Evolutionary conservation across 2,329 filamentous ascomycete genomes (phyloP), one percentile per base, ranked within the genome.

Genomic region (Trichoderma lentiforme): DNA sequence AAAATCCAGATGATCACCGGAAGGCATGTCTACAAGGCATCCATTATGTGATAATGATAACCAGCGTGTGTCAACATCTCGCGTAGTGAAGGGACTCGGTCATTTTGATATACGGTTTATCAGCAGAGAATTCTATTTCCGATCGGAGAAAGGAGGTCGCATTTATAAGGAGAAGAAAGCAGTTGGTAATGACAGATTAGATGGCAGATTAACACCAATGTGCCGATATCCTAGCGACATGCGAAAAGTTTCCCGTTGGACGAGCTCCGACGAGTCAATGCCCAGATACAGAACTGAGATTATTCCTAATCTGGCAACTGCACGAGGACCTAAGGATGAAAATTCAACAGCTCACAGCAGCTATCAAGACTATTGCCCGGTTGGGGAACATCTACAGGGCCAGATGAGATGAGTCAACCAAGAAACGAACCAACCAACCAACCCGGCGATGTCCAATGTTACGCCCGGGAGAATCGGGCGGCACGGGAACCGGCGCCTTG

Each of bases 121-220:
- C 57, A 70, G 57, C 66, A 51, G 30, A 26, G 6, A 15, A 18
- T 36, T 36, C 21, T 70, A 70, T 36, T 70, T 70, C 66, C 66
- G 66, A 70, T 14, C 53, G 66, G 56, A 58, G 36, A 62, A 60
- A 60, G 26, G 39, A 18, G 65, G 11, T 6, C 7, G 14, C 28
- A 60, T 60, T 21, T 43, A 43, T 28, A 30, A 43, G 24, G 4
- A 39, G 21, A 30, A 14, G 18, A 8, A 15, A n/a, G 39, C 12
- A 11, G 34, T 63, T 63, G 43, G 18, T 63, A 28, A 63, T 43
- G 58, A 34, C 26, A 64, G 61, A 32, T 43, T 53, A 57, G 51
- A 43, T 43, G 26, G 24, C 18, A 47, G 60, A 63, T 63, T 62
- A n/a, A 51, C 43, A 51, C 43, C 39, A 64, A 64, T 3, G 32